phyloP scores from a whole-genome alignment of 306 rosid species.

The Vigna hirtella region DNA sequence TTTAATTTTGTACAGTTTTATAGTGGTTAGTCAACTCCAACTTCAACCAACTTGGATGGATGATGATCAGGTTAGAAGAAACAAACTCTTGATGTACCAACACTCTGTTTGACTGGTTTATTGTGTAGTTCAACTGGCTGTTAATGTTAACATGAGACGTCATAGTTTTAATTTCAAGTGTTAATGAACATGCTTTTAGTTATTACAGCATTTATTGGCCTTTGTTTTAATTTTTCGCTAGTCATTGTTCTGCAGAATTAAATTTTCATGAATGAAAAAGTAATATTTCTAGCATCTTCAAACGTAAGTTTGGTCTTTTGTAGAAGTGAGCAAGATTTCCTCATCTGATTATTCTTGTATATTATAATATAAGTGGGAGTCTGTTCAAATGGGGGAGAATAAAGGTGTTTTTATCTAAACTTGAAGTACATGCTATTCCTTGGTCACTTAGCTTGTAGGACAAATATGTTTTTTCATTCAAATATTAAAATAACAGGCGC shows the following conservation, averaged over 20 bases:
- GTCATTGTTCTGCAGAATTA: not conserved
- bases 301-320: not conserved
- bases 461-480: not conserved
- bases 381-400: not conserved
- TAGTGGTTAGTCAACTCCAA: constrained; percentile 58
- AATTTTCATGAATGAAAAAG: not conserved
- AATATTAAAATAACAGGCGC: not conserved
- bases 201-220: constrained; percentile 15
- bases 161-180: not conserved
- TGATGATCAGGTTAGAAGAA: constrained; percentile 37
- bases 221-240: not conserved
- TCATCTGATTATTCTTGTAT: not conserved
- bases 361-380: not conserved
- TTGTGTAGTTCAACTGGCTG: constrained; percentile 44
- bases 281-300: not conserved
- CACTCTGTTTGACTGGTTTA: constrained; percentile 41
- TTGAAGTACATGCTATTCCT: not conserved
- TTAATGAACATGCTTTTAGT: constrained; percentile 37
- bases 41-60: constrained; percentile 48
- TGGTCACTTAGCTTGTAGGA: not conserved
- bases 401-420: not conserved
- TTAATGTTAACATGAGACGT: constrained; percentile 46
- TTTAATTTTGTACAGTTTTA: constrained; percentile 68
- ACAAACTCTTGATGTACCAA: constrained; percentile 47
- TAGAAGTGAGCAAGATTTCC: not conserved